These are phyloP conservation scores for Candolleomyces efflorescens DNA, from an alignment of 768 basidiomycete species.

Conservation along the genomic window DNA sequence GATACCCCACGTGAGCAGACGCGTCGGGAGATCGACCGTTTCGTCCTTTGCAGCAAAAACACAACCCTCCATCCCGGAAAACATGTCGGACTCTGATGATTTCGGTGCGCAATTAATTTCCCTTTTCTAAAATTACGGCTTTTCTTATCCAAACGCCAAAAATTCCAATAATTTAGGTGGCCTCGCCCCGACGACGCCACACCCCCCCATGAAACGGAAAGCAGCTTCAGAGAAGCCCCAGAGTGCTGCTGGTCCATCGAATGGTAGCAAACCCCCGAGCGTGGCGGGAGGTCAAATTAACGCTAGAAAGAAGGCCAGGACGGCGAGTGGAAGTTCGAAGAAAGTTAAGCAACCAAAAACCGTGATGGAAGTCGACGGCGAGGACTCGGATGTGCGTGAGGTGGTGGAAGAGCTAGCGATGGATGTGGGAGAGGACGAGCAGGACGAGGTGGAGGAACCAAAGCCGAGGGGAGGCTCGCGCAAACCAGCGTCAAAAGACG, in stretches of 20 bases:
- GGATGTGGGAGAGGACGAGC: slow-evolving; percentile 15
- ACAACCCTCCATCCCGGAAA: not conserved
- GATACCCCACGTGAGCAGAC: not conserved
- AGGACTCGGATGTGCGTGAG: slow-evolving; percentile 11
- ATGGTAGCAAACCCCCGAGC: slow-evolving; percentile 5
- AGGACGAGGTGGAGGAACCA: slow-evolving; percentile 14
- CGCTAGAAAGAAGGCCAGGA: not conserved
- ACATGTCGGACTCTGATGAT: slow-evolving; percentile 19
- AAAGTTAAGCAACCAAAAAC: not conserved
- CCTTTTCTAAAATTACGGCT: not conserved
- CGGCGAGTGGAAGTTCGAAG: slow-evolving; percentile 1
- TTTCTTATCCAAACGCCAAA: not conserved
- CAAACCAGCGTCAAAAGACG: slow-evolving; percentile 14
- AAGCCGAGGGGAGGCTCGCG: slow-evolving; percentile 15
- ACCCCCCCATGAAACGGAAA: slow-evolving; percentile 5
- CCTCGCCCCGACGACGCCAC: slow-evolving; percentile 18
- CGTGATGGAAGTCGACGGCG: slow-evolving; percentile 3
- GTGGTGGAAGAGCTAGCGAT: not conserved
- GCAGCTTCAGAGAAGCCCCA: not conserved
- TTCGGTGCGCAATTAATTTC: slow-evolving; percentile 10
- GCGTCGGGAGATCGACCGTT: not conserved
- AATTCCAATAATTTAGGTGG: slow-evolving; percentile 11
- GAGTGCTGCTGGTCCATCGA: slow-evolving; percentile 1
- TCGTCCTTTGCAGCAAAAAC: not conserved
- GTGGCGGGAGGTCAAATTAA: not conserved